Evolutionary conservation across 805 yeast genomes (phyloP).

Genomic region (Diddensiella caesifluorescens): DNA sequence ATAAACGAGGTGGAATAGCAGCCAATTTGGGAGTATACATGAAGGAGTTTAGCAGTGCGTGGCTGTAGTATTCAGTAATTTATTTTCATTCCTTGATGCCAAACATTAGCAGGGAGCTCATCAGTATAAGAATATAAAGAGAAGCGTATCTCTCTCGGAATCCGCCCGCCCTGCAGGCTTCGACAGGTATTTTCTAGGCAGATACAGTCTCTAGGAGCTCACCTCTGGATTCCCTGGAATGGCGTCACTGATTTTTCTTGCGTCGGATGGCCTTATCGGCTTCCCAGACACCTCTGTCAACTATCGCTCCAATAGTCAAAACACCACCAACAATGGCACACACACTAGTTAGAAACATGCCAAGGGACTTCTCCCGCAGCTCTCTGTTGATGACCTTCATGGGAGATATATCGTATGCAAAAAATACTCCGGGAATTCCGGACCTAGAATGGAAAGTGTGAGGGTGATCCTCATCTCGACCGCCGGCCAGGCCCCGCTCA

Average conservation of each 20-base stretch:
- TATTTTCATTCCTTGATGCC: no score
- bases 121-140: no score
- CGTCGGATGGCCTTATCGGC: conserved; percentile 73
- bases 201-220: no score
- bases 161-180: no score
- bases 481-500: conserved; percentile 80
- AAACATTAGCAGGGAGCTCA: no score
- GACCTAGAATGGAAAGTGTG: conserved; percentile 67
- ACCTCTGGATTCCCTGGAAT: not conserved
- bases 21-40: no score
- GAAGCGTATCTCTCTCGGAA: no score
- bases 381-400: conserved; percentile 85
- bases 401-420: conserved; percentile 89
- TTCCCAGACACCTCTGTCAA: conserved; percentile 84
- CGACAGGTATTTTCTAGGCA: no score
- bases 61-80: no score
- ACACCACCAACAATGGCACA: conserved; percentile 92
- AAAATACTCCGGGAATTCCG: conserved; percentile 85
- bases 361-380: conserved; percentile 63
- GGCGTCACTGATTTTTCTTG: conserved; percentile 46
- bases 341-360: conserved; percentile 74
- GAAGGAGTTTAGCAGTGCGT: no score
- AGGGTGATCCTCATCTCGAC: conserved; percentile 86
- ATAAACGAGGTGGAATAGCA: no score
- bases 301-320: conserved; percentile 81